Conservation (phyloP, 2,329 filamentous ascomycete genomes). For the Nakataea oryzae region DNA sequence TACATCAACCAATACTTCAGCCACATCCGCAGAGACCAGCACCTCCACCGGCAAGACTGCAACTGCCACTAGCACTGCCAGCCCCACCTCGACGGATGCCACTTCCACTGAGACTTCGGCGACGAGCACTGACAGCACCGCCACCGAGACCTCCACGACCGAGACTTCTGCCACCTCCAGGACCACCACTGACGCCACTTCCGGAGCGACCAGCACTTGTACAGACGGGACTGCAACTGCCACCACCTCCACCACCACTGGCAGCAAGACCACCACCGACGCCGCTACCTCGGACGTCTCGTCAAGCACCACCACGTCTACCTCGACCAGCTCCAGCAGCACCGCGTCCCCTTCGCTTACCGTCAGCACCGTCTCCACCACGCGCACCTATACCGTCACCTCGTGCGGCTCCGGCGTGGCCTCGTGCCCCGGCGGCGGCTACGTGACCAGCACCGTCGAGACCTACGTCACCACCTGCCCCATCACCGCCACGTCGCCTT, state of each 20-base stretch:
- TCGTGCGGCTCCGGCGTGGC: conserved; percentile 16
- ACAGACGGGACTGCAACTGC: neutral
- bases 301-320: conserved; percentile 7
- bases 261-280: conserved; percentile 3
- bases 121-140: conserved; percentile 4
- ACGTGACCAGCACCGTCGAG: conserved; percentile 16
- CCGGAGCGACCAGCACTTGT: neutral
- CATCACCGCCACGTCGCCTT: neutral
- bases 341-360: neutral
- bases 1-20: neutral
- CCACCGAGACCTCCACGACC: neutral
- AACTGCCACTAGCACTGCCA: neutral
- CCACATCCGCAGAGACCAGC: neutral
- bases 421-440: conserved; percentile 15
- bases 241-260: neutral
- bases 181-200: neutral
- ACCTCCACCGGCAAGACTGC: neutral
- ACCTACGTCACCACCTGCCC: conserved; percentile 30
- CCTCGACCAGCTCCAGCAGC: conserved; percentile 13
- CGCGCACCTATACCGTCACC: conserved; percentile 15
- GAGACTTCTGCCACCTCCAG: conserved; percentile 4
- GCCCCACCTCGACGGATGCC: neutral
- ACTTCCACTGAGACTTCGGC: neutral
- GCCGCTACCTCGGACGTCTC: conserved; percentile 1
- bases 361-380: conserved; percentile 9